phyloP scores from a whole-genome alignment of 2,329 filamentous ascomycete species.

The Mariannaea elegans region DNA sequence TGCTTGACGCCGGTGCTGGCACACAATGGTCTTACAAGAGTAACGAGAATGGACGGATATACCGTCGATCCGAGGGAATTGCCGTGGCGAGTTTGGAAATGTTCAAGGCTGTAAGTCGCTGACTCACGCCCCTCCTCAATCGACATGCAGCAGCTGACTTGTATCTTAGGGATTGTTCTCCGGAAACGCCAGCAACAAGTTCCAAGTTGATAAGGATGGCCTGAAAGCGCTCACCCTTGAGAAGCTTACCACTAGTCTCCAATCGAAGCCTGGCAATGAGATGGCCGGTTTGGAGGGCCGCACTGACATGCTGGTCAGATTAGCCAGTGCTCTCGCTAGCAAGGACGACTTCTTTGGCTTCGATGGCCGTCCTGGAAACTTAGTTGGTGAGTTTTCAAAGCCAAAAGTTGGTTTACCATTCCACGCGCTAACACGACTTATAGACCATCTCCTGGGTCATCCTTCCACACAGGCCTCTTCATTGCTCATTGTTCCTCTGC shows the following conservation, averaged over 20 bases:
- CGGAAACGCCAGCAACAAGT: constrained; percentile 80
- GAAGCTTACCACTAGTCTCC: constrained; percentile 80
- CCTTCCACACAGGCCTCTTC: constrained; percentile 89
- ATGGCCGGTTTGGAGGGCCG: constrained; percentile 88
- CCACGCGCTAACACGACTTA: constrained; percentile 26
- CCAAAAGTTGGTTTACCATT: background rate
- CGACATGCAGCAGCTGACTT: constrained; percentile 25
- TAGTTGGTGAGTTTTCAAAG: constrained; percentile 74
- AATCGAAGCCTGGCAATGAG: constrained; percentile 82
- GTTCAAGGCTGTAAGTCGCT: constrained; percentile 76
- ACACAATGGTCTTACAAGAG: constrained; percentile 94
- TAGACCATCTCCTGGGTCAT: constrained; percentile 92
- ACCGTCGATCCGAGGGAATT: constrained; percentile 86
- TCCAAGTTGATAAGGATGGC: constrained; percentile 87
- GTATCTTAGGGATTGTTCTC: constrained; percentile 77
- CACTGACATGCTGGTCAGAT: constrained; percentile 77
- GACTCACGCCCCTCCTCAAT: background rate
- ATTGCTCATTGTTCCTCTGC: constrained; percentile 84
- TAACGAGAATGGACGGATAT: constrained; percentile 83
- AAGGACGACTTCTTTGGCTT: constrained; percentile 86
- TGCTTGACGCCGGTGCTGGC: constrained; percentile 89
- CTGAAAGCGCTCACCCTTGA: constrained; percentile 78
- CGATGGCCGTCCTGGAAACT: constrained; percentile 87
- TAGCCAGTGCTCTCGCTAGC: constrained; percentile 77
- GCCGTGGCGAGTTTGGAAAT: constrained; percentile 83